Evolutionary conservation across 768 basidiomycete genomes (phyloP).

Genomic region (Lanmaoa rubissima): DNA sequence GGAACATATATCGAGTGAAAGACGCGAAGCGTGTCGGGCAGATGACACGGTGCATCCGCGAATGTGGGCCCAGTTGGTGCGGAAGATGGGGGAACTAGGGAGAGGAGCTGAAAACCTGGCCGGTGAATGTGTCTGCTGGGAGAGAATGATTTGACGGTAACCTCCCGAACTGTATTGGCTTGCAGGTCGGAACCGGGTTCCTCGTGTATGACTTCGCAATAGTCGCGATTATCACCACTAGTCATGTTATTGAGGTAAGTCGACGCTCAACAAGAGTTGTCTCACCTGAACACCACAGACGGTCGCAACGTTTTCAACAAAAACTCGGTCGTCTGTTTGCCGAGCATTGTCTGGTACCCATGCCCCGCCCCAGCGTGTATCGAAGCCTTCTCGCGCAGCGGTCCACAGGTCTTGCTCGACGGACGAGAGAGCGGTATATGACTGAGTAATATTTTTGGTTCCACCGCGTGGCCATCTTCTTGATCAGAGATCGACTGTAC

Average conservation of each 20-base stretch:
- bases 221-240: slow-evolving; percentile 90
- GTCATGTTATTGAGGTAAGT: neutral
- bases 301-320: slow-evolving; percentile 69
- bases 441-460: slow-evolving; percentile 60
- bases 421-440: slow-evolving; percentile 85
- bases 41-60: slow-evolving; percentile 66
- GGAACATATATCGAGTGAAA: slow-evolving; percentile 66
- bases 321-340: slow-evolving; percentile 75
- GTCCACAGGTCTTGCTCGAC: slow-evolving; percentile 74
- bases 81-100: slow-evolving; percentile 46
- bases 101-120: slow-evolving; percentile 86
- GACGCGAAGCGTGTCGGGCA: slow-evolving; percentile 70
- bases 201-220: slow-evolving; percentile 73
- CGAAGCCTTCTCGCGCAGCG: slow-evolving; percentile 65
- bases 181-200: slow-evolving; percentile 27
- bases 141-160: slow-evolving; percentile 88
- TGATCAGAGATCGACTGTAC: slow-evolving; percentile 44
- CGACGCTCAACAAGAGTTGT: neutral
- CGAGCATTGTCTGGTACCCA: slow-evolving; percentile 81
- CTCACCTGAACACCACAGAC: slow-evolving; percentile 67
- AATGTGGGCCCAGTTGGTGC: slow-evolving; percentile 42
- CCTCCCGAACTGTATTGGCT: slow-evolving; percentile 53
- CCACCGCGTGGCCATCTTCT: slow-evolving; percentile 16
- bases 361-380: slow-evolving; percentile 76
- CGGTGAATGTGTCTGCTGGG: slow-evolving; percentile 65